phyloP scores from a whole-genome alignment of 176 grass and related monocot species.

The Bonia amplexicaulis region DNA sequence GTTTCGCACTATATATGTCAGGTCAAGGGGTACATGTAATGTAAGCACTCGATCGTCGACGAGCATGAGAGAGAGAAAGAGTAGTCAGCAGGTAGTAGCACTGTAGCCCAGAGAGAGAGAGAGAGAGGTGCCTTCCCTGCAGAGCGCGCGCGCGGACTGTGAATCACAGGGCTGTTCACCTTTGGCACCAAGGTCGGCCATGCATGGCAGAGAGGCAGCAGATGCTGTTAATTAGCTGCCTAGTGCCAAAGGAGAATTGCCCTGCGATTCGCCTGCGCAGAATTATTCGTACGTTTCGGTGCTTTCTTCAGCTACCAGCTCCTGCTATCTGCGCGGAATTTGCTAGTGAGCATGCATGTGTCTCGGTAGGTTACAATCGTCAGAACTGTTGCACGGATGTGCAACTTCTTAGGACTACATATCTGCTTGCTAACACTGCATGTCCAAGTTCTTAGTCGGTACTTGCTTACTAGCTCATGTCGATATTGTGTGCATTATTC shows the following conservation, averaged over 20 bases:
- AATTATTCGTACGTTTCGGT: neutral
- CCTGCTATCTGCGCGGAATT: neutral
- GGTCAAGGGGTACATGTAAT: neutral
- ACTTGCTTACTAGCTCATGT: neutral
- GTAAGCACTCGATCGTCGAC: neutral
- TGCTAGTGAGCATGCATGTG: neutral
- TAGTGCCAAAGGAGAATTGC: slow-evolving; percentile 70
- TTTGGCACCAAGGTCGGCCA: slow-evolving; percentile 33
- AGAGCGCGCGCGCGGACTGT: neutral
- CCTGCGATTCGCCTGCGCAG: slow-evolving; percentile 44
- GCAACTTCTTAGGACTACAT: neutral
- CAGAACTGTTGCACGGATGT: neutral
- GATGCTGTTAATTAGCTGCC: neutral
- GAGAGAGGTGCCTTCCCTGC: neutral
- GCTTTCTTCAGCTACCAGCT: neutral
- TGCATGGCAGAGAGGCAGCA: neutral
- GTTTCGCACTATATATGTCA: slow-evolving; percentile 2
- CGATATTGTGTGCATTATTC: neutral
- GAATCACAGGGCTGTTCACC: slow-evolving; percentile 46
- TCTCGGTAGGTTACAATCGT: neutral
- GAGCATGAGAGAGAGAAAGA: neutral
- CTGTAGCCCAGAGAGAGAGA: neutral
- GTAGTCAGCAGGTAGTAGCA: neutral
- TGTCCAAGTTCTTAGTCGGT: neutral
- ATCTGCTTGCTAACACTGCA: neutral